phyloP scores from a whole-genome alignment of 257 asterid species.

The Hygrophila difformis region DNA sequence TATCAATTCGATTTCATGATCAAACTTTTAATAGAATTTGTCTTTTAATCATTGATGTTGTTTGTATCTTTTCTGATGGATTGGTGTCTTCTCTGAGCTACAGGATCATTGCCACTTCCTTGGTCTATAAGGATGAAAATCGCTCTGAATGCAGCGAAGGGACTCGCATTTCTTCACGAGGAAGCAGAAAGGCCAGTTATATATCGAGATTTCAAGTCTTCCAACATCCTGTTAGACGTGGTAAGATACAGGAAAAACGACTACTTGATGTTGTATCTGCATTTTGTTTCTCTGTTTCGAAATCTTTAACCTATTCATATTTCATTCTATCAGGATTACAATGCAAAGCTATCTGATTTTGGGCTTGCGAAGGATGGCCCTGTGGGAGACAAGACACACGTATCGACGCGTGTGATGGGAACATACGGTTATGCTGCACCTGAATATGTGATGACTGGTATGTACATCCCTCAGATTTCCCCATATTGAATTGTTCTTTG shows the following conservation, averaged over 20 bases:
- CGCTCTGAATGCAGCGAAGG: conserved; percentile 70
- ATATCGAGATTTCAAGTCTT: conserved; percentile 66
- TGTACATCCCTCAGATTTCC: not conserved
- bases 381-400: conserved; percentile 74
- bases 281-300: conserved; percentile 11
- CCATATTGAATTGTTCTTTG: not conserved
- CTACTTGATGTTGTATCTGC: not conserved
- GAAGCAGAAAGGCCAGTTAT: conserved; percentile 73
- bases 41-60: not conserved
- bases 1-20: no score
- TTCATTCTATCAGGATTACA: conserved; percentile 59
- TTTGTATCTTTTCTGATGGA: conserved; percentile 9
- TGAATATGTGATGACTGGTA: conserved; percentile 72
- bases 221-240: conserved; percentile 57
- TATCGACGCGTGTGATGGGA: conserved; percentile 85
- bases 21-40: not conserved
- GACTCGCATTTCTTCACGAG: conserved; percentile 81
- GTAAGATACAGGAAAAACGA: conserved; percentile 28
- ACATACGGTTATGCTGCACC: conserved; percentile 89
- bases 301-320: conserved; percentile 1
- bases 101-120: conserved; percentile 68
- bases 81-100: conserved; percentile 8
- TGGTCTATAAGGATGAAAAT: conserved; percentile 71
- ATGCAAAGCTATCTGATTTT: conserved; percentile 81
- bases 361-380: conserved; percentile 90